Conservation (phyloP, 345 rosid species). For the Adansonia digitata region DNA sequence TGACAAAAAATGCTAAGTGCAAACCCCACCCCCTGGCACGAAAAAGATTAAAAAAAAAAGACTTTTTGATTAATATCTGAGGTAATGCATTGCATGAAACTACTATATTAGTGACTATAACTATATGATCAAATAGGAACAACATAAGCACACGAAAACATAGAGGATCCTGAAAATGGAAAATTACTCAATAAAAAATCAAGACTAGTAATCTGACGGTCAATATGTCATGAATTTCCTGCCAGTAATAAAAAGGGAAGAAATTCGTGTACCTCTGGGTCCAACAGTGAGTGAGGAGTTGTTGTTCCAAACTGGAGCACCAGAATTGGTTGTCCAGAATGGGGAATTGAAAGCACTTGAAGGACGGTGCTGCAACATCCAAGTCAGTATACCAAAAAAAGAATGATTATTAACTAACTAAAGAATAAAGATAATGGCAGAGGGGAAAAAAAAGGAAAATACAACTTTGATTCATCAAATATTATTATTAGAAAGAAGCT, state of each 20-base stretch:
- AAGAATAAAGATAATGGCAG: neutral
- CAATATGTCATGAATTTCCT: neutral
- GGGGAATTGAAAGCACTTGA: conserved; percentile 46
- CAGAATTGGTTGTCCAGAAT: conserved; percentile 60
- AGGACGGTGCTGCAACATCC: conserved; percentile 44
- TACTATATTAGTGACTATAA: neutral
- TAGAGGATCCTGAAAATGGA: neutral
- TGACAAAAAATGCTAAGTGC: neutral
- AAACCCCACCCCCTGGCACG: neutral
- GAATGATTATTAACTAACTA: neutral
- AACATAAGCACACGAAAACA: neutral
- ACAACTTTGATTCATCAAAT: neutral
- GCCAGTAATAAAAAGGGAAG: neutral
- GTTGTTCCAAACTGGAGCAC: conserved; percentile 73
- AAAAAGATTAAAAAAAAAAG: neutral
- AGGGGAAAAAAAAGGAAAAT: neutral
- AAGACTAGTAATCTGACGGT: neutral
- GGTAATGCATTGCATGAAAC: neutral
- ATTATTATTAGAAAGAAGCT: neutral
- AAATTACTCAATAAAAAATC: neutral
- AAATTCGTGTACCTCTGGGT: conserved; percentile 37
- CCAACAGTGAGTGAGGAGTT: conserved; percentile 60
- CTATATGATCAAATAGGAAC: neutral
- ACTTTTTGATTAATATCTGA: neutral
- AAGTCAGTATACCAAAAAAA: neutral